Conservation (phyloP, 2,329 filamentous ascomycete genomes). For the Apiospora aurea region DNA sequence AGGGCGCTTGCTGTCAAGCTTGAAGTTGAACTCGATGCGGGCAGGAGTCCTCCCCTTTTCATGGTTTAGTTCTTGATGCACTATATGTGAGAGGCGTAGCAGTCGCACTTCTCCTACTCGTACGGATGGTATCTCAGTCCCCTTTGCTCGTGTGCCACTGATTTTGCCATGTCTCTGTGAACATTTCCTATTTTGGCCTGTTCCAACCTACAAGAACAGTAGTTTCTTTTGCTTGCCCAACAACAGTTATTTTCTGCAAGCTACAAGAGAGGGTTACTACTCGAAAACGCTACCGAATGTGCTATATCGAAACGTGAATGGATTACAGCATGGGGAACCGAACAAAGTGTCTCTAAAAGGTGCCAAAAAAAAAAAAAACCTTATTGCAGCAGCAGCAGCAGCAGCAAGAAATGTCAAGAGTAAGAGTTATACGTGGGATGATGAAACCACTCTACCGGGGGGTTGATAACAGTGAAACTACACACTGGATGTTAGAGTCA, state of each 20-base stretch:
- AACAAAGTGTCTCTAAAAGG: no score
- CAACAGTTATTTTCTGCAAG: background rate
- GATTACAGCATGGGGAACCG: background rate
- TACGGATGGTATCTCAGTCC: no score
- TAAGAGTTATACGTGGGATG: background rate
- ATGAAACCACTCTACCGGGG: background rate
- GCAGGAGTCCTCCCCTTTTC: background rate
- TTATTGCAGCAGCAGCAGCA: background rate
- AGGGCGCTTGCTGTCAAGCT: background rate
- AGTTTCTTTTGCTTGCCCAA: background rate
- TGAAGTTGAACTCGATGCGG: background rate
- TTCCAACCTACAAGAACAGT: background rate
- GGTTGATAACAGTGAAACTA: background rate
- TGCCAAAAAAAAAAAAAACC: no score
- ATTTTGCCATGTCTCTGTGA: background rate
- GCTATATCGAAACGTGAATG: background rate
- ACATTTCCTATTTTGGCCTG: background rate
- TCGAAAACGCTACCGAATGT: background rate
- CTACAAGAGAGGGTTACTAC: background rate
- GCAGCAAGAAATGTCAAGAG: background rate
- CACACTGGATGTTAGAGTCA: background rate
- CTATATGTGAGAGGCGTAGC: background rate
- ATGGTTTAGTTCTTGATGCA: background rate
- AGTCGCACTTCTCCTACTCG: background rate
- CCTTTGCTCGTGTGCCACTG: background rate